Evolutionary conservation across 129 eudicot genomes (phyloP), one percentile per base, ranked within the genome.

Genomic region (Chrysanthemum lavandulifolium): DNA sequence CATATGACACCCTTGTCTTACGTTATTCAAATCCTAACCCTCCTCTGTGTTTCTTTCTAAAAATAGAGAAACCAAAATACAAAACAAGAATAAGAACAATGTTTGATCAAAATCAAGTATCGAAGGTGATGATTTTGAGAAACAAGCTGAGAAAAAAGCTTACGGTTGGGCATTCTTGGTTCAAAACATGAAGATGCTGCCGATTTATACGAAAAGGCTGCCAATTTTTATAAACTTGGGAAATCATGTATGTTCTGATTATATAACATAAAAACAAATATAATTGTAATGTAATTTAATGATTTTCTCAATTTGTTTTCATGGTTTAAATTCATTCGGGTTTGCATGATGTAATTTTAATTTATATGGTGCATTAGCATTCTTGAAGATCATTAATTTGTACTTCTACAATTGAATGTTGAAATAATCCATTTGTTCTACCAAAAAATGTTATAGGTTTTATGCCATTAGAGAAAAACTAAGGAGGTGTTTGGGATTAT

Each of bases 71-170:
- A 36, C 55, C 7, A 0, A 16, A 23, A 19, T 16, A 84, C 47
- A 40, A 0, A 40, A 7, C 47, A 40, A 40, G 10, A 40, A 6
- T 7, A 29, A 29, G 33, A 29, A 29, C 33, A 29, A 92, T 92
- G 98, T 78, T 82, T 58, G 95, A 92, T 82, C 91, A 86, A 54
- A 66, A 29, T 29, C 33, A 29, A 29, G 2, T 81, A 9, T 82
- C 88, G 0, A 87, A 82, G 97, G 87, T 5, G 85, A 81, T 73
- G 97, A 92, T 4, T 86, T 82, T 68, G 90, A 79, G 75, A 83
- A 71, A 67, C 86, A 85, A 85, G 98, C 98, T 18, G 98, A 92
- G 80, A 92, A 92, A 89, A 77, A 89, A 92, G 86, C 88, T 89
- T 52, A 71, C 61, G 85, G 94, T 16, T 92, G 98, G 98, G 82